Evolutionary conservation across 345 rosid species (phyloP).

Genomic region (Excoecaria cochinchinensis): DNA sequence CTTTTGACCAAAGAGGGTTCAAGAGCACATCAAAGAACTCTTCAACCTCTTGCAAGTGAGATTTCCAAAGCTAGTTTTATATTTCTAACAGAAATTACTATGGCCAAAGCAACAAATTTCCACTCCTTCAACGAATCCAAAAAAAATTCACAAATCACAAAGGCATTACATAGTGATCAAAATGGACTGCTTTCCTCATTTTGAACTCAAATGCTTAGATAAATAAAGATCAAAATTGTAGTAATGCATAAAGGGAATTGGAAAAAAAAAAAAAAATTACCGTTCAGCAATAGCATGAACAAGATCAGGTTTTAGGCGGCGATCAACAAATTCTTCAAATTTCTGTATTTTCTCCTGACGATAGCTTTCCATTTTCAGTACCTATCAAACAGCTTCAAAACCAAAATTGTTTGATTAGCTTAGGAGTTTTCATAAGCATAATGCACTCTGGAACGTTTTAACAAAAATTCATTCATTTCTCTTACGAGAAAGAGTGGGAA

Average conservation of each 20-base stretch:
- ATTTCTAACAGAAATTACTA: neutral
- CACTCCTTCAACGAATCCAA: neutral
- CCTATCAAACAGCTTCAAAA: neutral
- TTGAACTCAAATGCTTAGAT: neutral
- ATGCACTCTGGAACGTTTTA: too few relatives aligned
- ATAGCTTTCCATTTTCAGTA: constrained; percentile 42
- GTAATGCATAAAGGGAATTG: neutral
- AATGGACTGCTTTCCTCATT: neutral
- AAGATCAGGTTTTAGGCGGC: constrained; percentile 79
- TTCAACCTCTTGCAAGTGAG: neutral
- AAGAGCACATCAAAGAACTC: neutral
- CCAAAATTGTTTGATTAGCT: neutral
- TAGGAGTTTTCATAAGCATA: neutral
- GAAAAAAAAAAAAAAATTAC: constrained; percentile 21
- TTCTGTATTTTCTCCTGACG: constrained; percentile 55
- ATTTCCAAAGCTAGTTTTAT: neutral
- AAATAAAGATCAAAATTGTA: neutral
- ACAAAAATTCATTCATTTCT: too few relatives aligned
- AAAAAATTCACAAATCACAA: neutral
- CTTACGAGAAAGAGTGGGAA: too few relatives aligned
- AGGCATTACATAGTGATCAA: neutral
- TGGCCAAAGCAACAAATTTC: neutral
- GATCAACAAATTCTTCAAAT: constrained; percentile 79
- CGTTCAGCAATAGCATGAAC: constrained; percentile 60
- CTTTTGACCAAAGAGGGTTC: neutral